Conservation (phyloP, 2,329 filamentous ascomycete genomes). For the Fusarium oligoseptatum region DNA sequence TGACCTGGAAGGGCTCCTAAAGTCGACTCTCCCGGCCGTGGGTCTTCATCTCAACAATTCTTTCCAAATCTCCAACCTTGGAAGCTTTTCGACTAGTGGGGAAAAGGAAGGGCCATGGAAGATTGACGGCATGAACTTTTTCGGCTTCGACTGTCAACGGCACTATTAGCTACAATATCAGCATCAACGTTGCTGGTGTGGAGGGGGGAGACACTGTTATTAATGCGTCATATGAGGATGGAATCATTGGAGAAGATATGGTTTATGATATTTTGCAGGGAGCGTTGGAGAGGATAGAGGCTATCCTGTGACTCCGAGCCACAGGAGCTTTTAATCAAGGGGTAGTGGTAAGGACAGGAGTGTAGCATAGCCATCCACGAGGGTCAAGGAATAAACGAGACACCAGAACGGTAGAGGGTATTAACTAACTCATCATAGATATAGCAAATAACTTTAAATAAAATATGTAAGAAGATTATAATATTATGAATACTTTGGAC, state of each 20-base stretch:
- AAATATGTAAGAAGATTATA: too few relatives aligned
- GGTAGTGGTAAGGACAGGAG: neutral
- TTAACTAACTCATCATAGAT: too few relatives aligned
- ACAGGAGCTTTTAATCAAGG: neutral
- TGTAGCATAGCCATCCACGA: neutral
- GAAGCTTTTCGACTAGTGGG: neutral
- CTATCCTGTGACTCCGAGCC: neutral
- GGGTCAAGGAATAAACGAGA: too few relatives aligned
- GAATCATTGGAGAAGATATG: constrained; percentile 5
- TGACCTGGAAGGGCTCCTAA: constrained; percentile 17
- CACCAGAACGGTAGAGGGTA: too few relatives aligned
- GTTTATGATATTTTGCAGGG: constrained; percentile 13
- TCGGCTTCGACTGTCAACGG: constrained; percentile 28
- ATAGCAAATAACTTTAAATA: too few relatives aligned
- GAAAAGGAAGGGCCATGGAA: constrained; percentile 7
- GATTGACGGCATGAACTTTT: constrained; percentile 36
- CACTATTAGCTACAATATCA: constrained; percentile 10
- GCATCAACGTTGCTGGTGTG: constrained; percentile 13
- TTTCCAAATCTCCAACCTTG: constrained; percentile 27
- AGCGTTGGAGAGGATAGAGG: constrained; percentile 13
- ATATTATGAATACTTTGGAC: too few relatives aligned
- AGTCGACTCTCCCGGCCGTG: constrained; percentile 17
- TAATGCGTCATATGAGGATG: constrained; percentile 27
- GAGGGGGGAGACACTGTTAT: constrained; percentile 29
- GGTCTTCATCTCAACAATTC: constrained; percentile 21